Base-by-base conservation (phyloP, 352 stramenopile species). In the Globisporangium apiculatum region DNA sequence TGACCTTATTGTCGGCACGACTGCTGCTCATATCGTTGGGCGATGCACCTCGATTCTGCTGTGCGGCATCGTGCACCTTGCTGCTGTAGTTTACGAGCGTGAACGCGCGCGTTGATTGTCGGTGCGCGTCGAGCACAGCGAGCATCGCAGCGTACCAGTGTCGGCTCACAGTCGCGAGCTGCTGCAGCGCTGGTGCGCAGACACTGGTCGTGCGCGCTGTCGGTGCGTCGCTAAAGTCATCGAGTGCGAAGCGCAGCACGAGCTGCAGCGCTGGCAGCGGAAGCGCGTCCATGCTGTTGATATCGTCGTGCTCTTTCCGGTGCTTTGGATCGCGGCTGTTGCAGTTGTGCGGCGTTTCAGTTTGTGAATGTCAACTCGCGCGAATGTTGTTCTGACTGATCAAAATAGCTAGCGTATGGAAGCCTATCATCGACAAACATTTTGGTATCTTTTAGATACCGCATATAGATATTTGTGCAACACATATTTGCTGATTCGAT, bases 211-310 rank as follows among this genome's bases (percentile, higher is more conserved):
- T 46, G 41, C 50, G 18, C 18, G 50, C 51, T 10, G 24, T 15
- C 10, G 38, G 0, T 36, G 53, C 50, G 12, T 54, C 24, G 38
- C 43, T 58, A 18, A 53, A 58, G 35, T 42, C 17, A 8, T 57
- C 42, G n/a, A 54, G 18, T 3, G 51, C 51, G 24, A 58, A 41
- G 15, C n/a, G n/a, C n/a, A 63, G 51, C 42, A 63, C 15, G 2
- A 58, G 50, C 35, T 55, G 35, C 49, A 63, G 50, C 42, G 37
- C 57, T 15, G 51, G 42, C 42, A 63, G 58, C 15, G 51, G 58
- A 17, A 63, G 51, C 18, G 56, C 58, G 31, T 63, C 58, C 42
- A 63, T 42, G 43, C 17, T 14, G 36, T 17, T 10, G 35, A 38
- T 9, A 40, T 36, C 17, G 38, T 50, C 48, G 12, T 41, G 14